Percentiles rank a stretch among this genome's conserved stretches.
These are phyloP conservation scores for Euphorbia tirucalli DNA, from an alignment of 345 rosid genomes.

Conservation along the genomic window DNA sequence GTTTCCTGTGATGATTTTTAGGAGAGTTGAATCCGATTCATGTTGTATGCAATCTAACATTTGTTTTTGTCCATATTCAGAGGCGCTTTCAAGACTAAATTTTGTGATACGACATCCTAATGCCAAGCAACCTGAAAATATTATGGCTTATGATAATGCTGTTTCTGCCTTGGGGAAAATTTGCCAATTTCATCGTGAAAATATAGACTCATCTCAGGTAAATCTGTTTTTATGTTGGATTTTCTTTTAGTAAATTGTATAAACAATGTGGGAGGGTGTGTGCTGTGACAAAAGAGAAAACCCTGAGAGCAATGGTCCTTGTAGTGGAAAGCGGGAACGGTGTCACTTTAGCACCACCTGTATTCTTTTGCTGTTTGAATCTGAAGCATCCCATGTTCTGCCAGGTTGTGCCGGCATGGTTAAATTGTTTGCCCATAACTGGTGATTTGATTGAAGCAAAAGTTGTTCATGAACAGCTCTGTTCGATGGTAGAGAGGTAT, in stretches of 20 bases:
- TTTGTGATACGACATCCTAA: slow-evolving; percentile 77
- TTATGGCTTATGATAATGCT: slow-evolving; percentile 99
- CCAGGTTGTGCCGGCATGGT: slow-evolving; percentile 98
- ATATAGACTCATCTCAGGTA: slow-evolving; percentile 93
- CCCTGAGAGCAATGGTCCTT: background rate
- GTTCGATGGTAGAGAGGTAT: slow-evolving; percentile 95
- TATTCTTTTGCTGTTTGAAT: background rate
- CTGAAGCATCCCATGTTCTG: slow-evolving; percentile 6
- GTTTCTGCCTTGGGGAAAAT: slow-evolving; percentile 98
- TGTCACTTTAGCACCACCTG: background rate
- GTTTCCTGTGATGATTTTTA: background rate
- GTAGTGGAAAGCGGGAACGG: background rate
- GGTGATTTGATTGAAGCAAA: slow-evolving; percentile 98
- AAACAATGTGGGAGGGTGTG: background rate
- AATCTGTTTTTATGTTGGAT: slow-evolving; percentile 1
- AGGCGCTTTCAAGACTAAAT: slow-evolving; percentile 93
- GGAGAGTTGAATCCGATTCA: background rate
- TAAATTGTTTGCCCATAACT: slow-evolving; percentile 90
- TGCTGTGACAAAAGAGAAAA: background rate
- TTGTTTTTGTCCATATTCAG: slow-evolving; percentile 43
- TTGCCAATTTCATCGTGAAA: slow-evolving; percentile 83
- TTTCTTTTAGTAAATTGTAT: background rate
- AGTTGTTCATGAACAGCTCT: slow-evolving; percentile 93
- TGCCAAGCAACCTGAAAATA: slow-evolving; percentile 76
- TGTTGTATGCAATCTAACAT: slow-evolving; percentile 18